Evolutionary conservation across 1,139 yeast species (phyloP).

Genomic region (Nakaseomyces bracarensis): DNA sequence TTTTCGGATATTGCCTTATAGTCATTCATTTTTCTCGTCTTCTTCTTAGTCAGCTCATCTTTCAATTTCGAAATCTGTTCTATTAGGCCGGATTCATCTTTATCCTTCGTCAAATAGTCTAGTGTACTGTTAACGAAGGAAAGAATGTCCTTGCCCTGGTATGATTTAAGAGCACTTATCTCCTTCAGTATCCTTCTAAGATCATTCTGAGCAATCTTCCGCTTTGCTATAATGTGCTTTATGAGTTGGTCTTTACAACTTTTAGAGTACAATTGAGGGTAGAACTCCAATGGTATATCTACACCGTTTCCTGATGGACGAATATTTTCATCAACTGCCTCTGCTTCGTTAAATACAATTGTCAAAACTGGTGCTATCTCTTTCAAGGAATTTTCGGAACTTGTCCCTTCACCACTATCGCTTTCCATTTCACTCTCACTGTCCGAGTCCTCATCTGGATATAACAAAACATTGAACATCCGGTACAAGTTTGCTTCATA

Average conservation of each 20-base stretch:
- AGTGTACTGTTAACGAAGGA: slow-evolving; percentile 25
- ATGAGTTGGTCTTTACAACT: slow-evolving; percentile 23
- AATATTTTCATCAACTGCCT: slow-evolving; percentile 20
- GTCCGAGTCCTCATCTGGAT: slow-evolving; percentile 21
- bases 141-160: slow-evolving; percentile 27
- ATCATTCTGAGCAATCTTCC: slow-evolving; percentile 18
- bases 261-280: slow-evolving; percentile 29
- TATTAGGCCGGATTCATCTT: slow-evolving; percentile 10
- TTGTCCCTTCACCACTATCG: slow-evolving; percentile 8
- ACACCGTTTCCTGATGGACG: slow-evolving; percentile 22
- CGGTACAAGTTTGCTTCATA: slow-evolving; percentile 27
- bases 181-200: slow-evolving; percentile 19
- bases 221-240: slow-evolving; percentile 19
- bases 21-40: slow-evolving; percentile 18
- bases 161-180: slow-evolving; percentile 23
- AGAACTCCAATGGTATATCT: slow-evolving; percentile 28
- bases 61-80: slow-evolving; percentile 15
- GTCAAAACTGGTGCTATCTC: slow-evolving; percentile 26
- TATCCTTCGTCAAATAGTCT: slow-evolving; percentile 19
- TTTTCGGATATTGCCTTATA: slow-evolving; percentile 23
- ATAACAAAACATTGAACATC: slow-evolving; percentile 29
- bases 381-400: slow-evolving; percentile 21
- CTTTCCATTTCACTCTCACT: slow-evolving; percentile 8
- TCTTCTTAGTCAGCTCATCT: slow-evolving; percentile 14
- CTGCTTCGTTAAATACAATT: slow-evolving; percentile 28